Conservation (phyloP, 2,329 filamentous ascomycete species). For the Talaromyces sp. region DNA sequence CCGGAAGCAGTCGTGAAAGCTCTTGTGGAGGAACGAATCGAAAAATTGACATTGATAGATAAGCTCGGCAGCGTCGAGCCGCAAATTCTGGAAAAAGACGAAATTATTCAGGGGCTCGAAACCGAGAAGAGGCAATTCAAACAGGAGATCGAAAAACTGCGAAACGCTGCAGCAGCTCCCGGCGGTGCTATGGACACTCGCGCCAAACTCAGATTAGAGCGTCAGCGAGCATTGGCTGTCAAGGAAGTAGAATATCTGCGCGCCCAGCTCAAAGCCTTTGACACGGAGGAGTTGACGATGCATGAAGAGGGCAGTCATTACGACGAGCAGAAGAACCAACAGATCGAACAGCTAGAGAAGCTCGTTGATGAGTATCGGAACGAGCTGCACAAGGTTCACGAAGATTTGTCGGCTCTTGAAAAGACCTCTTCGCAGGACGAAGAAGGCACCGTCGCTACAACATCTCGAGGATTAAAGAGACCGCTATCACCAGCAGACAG, state of each 20-base stretch:
- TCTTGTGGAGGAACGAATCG: slow-evolving; percentile 76
- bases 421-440: slow-evolving; percentile 31
- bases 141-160: slow-evolving; percentile 68
- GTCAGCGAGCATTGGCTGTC: slow-evolving; percentile 77
- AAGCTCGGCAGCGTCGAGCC: slow-evolving; percentile 74
- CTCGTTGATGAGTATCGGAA: slow-evolving; percentile 81
- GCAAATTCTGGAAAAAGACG: slow-evolving; percentile 72
- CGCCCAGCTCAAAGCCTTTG: slow-evolving; percentile 83
- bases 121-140: slow-evolving; percentile 63
- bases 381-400: slow-evolving; percentile 71
- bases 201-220: slow-evolving; percentile 70
- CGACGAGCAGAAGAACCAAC: slow-evolving; percentile 69
- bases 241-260: slow-evolving; percentile 95
- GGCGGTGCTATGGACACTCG: slow-evolving; percentile 59
- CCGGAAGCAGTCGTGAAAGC: slow-evolving; percentile 84
- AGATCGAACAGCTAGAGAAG: slow-evolving; percentile 78
- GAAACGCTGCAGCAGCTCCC: slow-evolving; percentile 42
- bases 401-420: slow-evolving; percentile 68
- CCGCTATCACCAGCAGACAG: slow-evolving; percentile 55
- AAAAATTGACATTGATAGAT: slow-evolving; percentile 75
- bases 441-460: slow-evolving; percentile 28
- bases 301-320: slow-evolving; percentile 65
- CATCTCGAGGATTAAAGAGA: slow-evolving; percentile 59
- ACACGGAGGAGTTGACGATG: slow-evolving; percentile 83
- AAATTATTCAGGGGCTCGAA: slow-evolving; percentile 68